phyloP scores from a whole-genome alignment of 257 asterid species.

The Solanum medicagineum region DNA sequence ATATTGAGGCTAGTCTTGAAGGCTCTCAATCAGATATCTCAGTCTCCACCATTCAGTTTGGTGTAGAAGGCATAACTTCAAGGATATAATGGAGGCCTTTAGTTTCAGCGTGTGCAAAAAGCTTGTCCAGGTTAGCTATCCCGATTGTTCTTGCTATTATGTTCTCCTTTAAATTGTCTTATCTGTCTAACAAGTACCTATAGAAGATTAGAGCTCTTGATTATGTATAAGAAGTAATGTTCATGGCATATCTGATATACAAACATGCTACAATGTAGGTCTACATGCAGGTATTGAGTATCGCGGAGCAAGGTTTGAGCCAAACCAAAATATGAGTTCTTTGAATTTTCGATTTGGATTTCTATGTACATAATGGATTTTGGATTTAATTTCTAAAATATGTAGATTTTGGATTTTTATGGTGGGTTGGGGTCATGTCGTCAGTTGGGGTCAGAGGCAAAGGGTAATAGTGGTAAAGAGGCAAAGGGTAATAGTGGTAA shows the following conservation, averaged over 20 bases:
- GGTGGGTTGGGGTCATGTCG: too few relatives aligned
- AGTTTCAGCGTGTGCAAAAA: conserved; percentile 37
- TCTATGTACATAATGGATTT: background rate
- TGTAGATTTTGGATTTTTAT: background rate
- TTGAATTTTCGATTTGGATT: background rate
- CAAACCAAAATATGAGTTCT: background rate
- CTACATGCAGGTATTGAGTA: background rate
- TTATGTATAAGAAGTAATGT: background rate
- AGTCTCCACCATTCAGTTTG: conserved; percentile 8
- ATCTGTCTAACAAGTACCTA: background rate
- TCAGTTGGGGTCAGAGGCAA: too few relatives aligned
- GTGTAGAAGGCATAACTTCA: conserved; percentile 13
- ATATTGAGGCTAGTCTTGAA: conserved; percentile 18
- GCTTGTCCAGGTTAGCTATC: conserved; percentile 23
- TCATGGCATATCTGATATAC: background rate
- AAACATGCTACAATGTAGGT: background rate
- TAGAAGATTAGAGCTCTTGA: background rate
- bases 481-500: too few relatives aligned
- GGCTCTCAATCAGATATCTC: conserved; percentile 15
- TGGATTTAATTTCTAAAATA: too few relatives aligned
- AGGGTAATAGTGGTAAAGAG: too few relatives aligned
- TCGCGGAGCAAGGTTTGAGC: background rate
- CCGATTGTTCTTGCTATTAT: background rate
- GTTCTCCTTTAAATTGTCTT: background rate
- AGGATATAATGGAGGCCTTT: conserved; percentile 13